A percentile compares a stretch with the other conserved stretches of the same genome.
These are phyloP conservation scores for Nepenthes alata DNA, from an alignment of 179 eudicot genomes.

Conservation along the genomic window DNA sequence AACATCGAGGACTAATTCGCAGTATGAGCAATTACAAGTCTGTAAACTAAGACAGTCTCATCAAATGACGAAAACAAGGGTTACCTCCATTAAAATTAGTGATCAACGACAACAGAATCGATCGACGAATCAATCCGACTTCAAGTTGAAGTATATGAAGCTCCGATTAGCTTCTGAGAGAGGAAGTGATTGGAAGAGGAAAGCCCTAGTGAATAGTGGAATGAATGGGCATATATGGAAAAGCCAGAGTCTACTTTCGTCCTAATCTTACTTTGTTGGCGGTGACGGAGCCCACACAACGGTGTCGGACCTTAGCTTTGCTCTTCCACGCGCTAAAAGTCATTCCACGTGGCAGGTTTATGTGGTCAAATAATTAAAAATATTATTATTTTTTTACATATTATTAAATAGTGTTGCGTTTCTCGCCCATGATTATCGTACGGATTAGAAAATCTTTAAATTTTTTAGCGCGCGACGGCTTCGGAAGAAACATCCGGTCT, in stretches of 20 bases:
- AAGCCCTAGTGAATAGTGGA: conserved; percentile 20
- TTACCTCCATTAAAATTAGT: conserved; percentile 19
- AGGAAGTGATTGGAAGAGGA: neutral
- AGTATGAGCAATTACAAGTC: neutral
- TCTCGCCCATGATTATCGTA: no score
- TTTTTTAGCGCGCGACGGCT: no score
- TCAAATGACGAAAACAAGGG: conserved; percentile 3
- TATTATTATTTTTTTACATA: no score
- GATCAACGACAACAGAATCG: neutral
- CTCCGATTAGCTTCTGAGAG: neutral
- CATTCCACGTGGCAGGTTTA: neutral
- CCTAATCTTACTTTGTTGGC: neutral
- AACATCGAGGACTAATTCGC: conserved; percentile 1
- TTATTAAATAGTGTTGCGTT: no score
- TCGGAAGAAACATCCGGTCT: no score
- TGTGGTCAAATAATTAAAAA: no score
- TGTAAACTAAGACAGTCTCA: neutral
- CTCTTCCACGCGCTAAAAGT: conserved; percentile 1
- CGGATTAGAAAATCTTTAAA: no score
- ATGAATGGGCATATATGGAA: conserved; percentile 1
- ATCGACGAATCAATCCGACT: neutral
- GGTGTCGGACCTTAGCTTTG: neutral
- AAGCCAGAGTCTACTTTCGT: conserved; percentile 5
- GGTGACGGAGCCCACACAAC: no score
- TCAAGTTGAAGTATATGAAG: neutral